Conservation (phyloP, 208 protist genomes). For the Acanthamoeba healyi region DNA sequence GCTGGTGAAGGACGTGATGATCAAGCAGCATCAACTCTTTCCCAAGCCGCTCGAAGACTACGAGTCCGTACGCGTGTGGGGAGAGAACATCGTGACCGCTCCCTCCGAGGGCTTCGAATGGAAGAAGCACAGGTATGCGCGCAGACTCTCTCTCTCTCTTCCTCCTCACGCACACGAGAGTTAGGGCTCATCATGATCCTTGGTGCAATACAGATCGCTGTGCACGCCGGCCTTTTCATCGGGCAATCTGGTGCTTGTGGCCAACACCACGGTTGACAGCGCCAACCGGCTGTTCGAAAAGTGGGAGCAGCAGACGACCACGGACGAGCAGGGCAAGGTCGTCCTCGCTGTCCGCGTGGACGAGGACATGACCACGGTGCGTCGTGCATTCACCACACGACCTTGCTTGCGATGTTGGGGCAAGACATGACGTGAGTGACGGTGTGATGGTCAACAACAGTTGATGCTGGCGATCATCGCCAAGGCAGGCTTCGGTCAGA, state of each 20-base stretch:
- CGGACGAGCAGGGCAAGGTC: too few species aligned
- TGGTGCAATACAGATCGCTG: neutral
- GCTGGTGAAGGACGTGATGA: neutral
- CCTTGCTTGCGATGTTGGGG: too few species aligned
- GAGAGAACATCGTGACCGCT: neutral
- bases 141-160: too few species aligned
- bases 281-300: neutral
- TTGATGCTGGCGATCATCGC: slow-evolving; percentile 5
- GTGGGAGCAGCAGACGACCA: neutral
- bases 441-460: neutral
- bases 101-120: neutral
- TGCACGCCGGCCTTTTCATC: slow-evolving; percentile 21
- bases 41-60: neutral
- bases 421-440: too few species aligned
- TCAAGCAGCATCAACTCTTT: neutral
- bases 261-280: neutral
- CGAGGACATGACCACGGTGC: neutral
- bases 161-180: neutral
- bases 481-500: neutral
- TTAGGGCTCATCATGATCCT: neutral
- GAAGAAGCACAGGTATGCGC: slow-evolving; percentile 5
- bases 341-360: neutral
- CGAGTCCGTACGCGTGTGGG: neutral
- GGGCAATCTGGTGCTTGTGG: slow-evolving; percentile 1
- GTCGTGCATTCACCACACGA: neutral